Conservation (phyloP, 2,329 filamentous ascomycete species). For the Fusarium duplospermum region DNA sequence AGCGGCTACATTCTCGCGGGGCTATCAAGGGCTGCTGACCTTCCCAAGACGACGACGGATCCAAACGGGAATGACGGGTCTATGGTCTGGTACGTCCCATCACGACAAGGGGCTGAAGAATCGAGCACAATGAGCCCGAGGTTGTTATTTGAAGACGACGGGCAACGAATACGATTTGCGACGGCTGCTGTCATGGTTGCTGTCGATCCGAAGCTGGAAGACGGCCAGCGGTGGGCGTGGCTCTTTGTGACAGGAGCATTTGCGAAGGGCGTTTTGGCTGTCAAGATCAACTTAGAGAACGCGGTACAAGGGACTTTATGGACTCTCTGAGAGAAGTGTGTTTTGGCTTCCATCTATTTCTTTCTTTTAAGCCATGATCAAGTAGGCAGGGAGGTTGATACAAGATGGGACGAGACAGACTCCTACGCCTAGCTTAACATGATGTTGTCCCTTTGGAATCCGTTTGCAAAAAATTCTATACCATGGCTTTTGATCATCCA, state of each 20-base stretch:
- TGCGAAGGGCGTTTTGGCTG: neutral
- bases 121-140: constrained; percentile 54
- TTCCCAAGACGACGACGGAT: constrained; percentile 48
- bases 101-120: constrained; percentile 10
- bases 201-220: constrained; percentile 59
- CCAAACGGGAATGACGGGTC: constrained; percentile 54
- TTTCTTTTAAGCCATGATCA: neutral
- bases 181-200: constrained; percentile 66
- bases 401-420: neutral
- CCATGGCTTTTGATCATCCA: neutral
- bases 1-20: constrained; percentile 67
- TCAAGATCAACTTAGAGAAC: neutral
- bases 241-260: constrained; percentile 64
- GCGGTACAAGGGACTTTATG: neutral
- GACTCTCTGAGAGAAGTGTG: neutral
- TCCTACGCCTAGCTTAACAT: too few species aligned
- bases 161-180: constrained; percentile 59
- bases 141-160: constrained; percentile 70
- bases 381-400: neutral
- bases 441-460: too few species aligned
- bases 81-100: constrained; percentile 57
- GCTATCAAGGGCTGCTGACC: constrained; percentile 53
- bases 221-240: constrained; percentile 62
- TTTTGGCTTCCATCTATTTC: neutral
- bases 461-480: neutral